Evolutionary conservation across 2,329 filamentous ascomycete genomes (phyloP).

Genomic region (Trichoderma cornu-damae): DNA sequence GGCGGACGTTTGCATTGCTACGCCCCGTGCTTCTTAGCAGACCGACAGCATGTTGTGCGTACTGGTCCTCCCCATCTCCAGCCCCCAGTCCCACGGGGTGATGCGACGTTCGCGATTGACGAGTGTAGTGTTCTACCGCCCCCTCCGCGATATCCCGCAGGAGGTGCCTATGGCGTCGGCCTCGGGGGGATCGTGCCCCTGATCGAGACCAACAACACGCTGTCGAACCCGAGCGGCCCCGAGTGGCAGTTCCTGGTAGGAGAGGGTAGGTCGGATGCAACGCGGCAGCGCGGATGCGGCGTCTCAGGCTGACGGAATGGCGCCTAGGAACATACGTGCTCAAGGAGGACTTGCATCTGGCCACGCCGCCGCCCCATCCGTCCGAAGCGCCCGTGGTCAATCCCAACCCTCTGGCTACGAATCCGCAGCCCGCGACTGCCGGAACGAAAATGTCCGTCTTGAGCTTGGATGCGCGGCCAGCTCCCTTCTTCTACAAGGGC

Average conservation of each 20-base stretch:
- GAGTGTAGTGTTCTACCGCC: slow-evolving; percentile 70
- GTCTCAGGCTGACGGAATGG: slow-evolving; percentile 17
- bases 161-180: slow-evolving; percentile 64
- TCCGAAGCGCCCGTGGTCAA: slow-evolving; percentile 84
- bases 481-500: slow-evolving; percentile 52
- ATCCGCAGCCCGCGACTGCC: slow-evolving; percentile 71
- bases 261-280: slow-evolving; percentile 59
- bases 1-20: background rate
- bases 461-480: slow-evolving; percentile 59
- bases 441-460: slow-evolving; percentile 82
- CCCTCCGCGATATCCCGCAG: slow-evolving; percentile 74
- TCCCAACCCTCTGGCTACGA: slow-evolving; percentile 85
- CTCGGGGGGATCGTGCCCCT: slow-evolving; percentile 65
- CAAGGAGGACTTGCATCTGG: slow-evolving; percentile 85
- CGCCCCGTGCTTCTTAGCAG: background rate
- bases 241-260: slow-evolving; percentile 90
- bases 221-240: slow-evolving; percentile 72
- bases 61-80: background rate
- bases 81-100: background rate
- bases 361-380: slow-evolving; percentile 90
- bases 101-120: slow-evolving; percentile 17
- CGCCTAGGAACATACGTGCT: slow-evolving; percentile 75
- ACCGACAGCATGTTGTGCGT: slow-evolving; percentile 28
- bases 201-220: slow-evolving; percentile 89
- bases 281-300: background rate